Base-by-base conservation (phyloP, 2,329 filamentous ascomycete genomes). In the Metarhizium humberi region DNA sequence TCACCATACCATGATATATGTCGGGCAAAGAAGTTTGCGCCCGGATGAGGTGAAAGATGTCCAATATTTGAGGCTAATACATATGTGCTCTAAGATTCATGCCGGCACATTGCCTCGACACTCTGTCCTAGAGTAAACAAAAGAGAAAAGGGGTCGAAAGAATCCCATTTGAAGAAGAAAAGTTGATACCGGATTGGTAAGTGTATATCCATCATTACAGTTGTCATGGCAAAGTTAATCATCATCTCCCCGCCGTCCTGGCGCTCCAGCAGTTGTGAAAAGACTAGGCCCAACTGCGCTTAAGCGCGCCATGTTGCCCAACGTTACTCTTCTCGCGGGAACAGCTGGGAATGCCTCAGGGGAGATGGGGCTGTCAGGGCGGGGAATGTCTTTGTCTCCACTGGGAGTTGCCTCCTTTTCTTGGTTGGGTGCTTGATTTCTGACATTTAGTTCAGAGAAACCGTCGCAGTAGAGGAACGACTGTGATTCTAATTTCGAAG, bases 191-290 rank as follows among this genome's bases (percentile, higher is more conserved):
- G n/a, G 20, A 5, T 10, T 25, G 32, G 49, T 25, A 16, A 13
- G 34, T 50, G 14, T 50, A 13, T 34, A 52, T n/a, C 20, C 36
- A n/a, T 25, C 29, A 25, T 43, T 34, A 42, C 11, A 54, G 8
- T 42, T 13, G 32, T 54, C 30, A 32, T 46, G 29, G 32, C 25
- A 11, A 34, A 45, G 57, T 65, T 59, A 67, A 53, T 66, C 72
- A 46, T 76, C 72, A 50, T 75, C 72, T n/a, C 70, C 73, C 73
- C 71, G 74, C 62, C 66, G 71, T 3, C 69, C 68, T 40, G 67
- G 61, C 7, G 68, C 66, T 5, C 62, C 58, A 18, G 50, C 64
- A 40, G 59, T 58, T 8, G 58, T 58, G 57, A 62, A 59, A 51
- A 58, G 57, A 3, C 58, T 59, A 18, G 61, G 61, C 11, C 67